phyloP scores from a whole-genome alignment of 805 yeast genomes.

The Debaryomyces prosopidis region DNA sequence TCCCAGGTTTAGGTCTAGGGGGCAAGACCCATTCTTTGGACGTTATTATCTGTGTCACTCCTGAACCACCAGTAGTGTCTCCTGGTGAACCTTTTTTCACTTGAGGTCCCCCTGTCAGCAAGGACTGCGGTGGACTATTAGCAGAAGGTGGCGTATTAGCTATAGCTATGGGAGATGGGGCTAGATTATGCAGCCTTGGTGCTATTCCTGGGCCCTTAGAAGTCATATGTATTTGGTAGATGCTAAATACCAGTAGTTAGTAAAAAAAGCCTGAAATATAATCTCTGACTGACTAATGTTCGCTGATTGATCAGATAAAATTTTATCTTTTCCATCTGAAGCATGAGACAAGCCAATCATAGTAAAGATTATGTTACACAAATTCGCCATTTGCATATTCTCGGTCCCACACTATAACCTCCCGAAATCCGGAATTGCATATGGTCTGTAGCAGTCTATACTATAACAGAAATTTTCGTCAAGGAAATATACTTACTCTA shows the following conservation, averaged over 20 bases:
- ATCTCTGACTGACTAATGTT: neutral
- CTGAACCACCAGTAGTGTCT: neutral
- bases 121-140: constrained; percentile 1
- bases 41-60: constrained; percentile 51
- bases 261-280: neutral
- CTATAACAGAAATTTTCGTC: no score
- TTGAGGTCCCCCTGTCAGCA: no score
- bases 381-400: neutral
- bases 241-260: neutral
- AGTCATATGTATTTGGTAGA: constrained; percentile 7
- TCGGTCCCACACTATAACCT: neutral
- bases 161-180: constrained; percentile 17
- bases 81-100: neutral
- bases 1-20: constrained; percentile 62
- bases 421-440: constrained; percentile 6
- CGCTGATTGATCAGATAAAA: constrained; percentile 15
- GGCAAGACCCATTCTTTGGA: constrained; percentile 62
- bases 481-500: no score
- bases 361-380: neutral
- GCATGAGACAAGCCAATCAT: constrained; percentile 13
- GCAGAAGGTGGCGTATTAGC: constrained; percentile 11
- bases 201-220: constrained; percentile 18
- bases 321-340: constrained; percentile 34
- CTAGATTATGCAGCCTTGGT: constrained; percentile 16
- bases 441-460: no score